Evolutionary conservation across 2,329 filamentous ascomycete species (phyloP).

Genomic region (Teratosphaeria nubilosa): DNA sequence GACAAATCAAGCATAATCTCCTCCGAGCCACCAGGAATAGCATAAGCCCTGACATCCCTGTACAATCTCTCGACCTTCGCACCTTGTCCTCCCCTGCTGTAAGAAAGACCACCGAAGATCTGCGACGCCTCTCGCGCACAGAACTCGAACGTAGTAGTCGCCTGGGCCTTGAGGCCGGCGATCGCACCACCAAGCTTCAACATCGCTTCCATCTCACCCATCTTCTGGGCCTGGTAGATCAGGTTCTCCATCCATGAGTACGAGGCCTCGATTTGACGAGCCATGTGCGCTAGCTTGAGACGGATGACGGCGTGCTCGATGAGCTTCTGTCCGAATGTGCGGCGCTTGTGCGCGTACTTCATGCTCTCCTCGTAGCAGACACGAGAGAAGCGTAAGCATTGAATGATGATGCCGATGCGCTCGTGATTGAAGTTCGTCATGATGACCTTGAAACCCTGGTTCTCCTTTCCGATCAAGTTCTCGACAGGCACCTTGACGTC

Average conservation of each 20-base stretch:
- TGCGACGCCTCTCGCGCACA: constrained; percentile 93
- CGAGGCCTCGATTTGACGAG: constrained; percentile 91
- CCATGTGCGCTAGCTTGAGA: constrained; percentile 97
- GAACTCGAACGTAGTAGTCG: constrained; percentile 92
- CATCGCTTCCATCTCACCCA: constrained; percentile 94
- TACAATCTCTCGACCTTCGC: constrained; percentile 92
- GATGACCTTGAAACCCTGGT: constrained; percentile 96
- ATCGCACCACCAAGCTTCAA: constrained; percentile 89
- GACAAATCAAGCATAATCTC: constrained; percentile 98
- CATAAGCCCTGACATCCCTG: constrained; percentile 89
- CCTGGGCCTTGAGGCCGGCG: constrained; percentile 85
- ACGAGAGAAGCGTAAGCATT: constrained; percentile 86
- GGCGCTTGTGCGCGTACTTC: constrained; percentile 94
- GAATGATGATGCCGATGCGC: constrained; percentile 96
- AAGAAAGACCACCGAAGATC: constrained; percentile 92
- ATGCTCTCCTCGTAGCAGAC: constrained; percentile 96
- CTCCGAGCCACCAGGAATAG: constrained; percentile 84
- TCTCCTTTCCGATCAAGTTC: constrained; percentile 95
- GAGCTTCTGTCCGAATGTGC: constrained; percentile 91
- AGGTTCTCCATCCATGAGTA: constrained; percentile 95
- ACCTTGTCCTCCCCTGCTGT: constrained; percentile 87
- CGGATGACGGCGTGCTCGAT: constrained; percentile 96
- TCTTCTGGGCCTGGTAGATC: constrained; percentile 84
- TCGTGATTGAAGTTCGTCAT: constrained; percentile 99
- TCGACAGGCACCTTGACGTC: constrained; percentile 99